These are phyloP conservation scores for Magnusiomyces clavatus DNA, from an alignment of 1,139 yeast species.

Conservation along the genomic window DNA sequence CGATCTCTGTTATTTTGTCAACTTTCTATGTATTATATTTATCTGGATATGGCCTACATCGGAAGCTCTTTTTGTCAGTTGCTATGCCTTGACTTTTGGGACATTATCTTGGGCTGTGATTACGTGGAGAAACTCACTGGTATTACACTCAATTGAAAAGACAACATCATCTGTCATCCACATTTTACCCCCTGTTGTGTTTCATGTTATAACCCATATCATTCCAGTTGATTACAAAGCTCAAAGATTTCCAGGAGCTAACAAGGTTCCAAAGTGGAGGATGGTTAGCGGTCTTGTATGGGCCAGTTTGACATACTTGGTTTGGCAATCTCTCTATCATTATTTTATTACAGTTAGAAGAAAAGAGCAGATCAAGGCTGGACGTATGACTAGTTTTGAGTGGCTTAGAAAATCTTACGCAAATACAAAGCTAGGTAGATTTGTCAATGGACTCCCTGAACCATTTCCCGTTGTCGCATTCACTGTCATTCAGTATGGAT, in stretches of 20 bases:
- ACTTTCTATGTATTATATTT: conserved; percentile 56
- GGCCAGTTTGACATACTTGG: conserved; percentile 76
- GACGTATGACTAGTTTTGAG: conserved; percentile 82
- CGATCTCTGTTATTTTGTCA: conserved; percentile 89
- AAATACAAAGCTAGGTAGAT: conserved; percentile 57
- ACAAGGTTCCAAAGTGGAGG: conserved; percentile 58
- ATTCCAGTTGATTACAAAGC: conserved; percentile 49
- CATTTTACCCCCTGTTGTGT: conserved; percentile 79
- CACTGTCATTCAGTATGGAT: conserved; percentile 76
- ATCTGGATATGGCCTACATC: conserved; percentile 82
- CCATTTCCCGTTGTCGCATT: conserved; percentile 80
- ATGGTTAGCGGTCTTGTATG: conserved; percentile 62
- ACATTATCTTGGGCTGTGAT: conserved; percentile 90
- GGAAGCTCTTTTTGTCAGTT: conserved; percentile 62
- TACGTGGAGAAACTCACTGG: conserved; percentile 93
- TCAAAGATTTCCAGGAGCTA: conserved; percentile 73
- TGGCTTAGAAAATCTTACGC: conserved; percentile 68
- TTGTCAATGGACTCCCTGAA: conserved; percentile 77
- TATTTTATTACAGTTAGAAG: conserved; percentile 80
- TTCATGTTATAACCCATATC: conserved; percentile 83
- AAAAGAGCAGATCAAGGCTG: conserved; percentile 74
- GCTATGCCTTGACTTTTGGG: conserved; percentile 83
- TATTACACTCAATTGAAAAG: conserved; percentile 84
- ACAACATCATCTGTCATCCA: conserved; percentile 92
- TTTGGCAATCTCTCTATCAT: conserved; percentile 91